Base-by-base conservation (phyloP, 257 asterid genomes). In the Vinca minor region DNA sequence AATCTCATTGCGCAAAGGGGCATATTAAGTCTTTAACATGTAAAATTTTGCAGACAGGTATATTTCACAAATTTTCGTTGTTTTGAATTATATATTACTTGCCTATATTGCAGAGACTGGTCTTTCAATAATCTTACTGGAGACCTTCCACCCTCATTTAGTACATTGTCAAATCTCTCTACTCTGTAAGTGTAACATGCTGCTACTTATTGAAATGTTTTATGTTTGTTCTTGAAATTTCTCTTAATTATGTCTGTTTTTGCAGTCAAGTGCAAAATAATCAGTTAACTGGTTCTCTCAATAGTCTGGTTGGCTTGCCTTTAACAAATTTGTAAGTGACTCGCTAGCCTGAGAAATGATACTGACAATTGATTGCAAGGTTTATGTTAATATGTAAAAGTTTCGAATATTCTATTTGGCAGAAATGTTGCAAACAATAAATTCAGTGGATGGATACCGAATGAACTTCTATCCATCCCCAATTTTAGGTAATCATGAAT, bases 371-470 rank as follows among this genome's bases (percentile, higher is more conserved):
- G 59, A n/a, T 25, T 42, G 2, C n/a, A 20, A 23, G 21, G 28
- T 13, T 49, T 28, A 47, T 58, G 68, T 41, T 66, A n/a, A n/a
- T n/a, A 59, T 55, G 69, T 28, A 28, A 20, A 54, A 15, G 36
- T 13, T 25, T 23, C 39, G 3, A 35, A 6, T 38, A 25, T 63
- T 55, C 31, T 31, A 64, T 64, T 77, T 38, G n/a, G 70, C 89
- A 93, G 99, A 83, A 86, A 93, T 83, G 89, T 93, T 71, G 99
- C 99, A 48, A 79, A 86, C 82, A 93, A 90, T 76, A 71, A 79
- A 66, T 90, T 93, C 70, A 78, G 72, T 71, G 99, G 99, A 69
- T 93, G 95, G 97, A 84, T 93, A 81, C 99, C 99, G 13, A 76
- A 63, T 46, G 95, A 85, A 53, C 87, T 93, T 48, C 76, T 13